A percentile compares a stretch with the other conserved stretches of the same genome.
These are phyloP conservation scores for Croton setiger DNA, from an alignment of 441 rosid genomes.

Conservation along the genomic window DNA sequence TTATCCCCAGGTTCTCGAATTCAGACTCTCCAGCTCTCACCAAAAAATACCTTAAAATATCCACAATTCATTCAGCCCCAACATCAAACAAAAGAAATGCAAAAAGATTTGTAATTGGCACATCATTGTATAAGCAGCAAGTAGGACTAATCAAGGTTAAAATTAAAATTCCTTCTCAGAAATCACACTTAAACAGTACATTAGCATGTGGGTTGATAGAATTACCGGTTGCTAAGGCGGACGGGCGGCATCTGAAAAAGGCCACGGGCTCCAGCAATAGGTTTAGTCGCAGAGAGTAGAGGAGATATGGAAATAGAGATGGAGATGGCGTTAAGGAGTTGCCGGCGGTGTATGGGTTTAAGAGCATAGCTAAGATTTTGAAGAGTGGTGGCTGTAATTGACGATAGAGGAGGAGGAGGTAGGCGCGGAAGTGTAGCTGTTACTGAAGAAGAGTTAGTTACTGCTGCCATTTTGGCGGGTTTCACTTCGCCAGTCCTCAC, in stretches of 20 bases:
- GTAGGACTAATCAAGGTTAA: neutral
- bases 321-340: slow-evolving; percentile 43
- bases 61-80: slow-evolving; percentile 15
- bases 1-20: slow-evolving; percentile 69
- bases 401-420: slow-evolving; percentile 20
- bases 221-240: slow-evolving; percentile 57
- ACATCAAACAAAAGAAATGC: slow-evolving; percentile 4
- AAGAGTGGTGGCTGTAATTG: slow-evolving; percentile 8
- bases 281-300: slow-evolving; percentile 16
- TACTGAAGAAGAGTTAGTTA: slow-evolving; percentile 6
- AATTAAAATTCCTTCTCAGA: neutral
- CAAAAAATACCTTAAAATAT: slow-evolving; percentile 55
- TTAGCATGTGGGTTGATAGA: neutral
- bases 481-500: too few species aligned
- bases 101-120: neutral
- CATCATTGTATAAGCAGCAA: too few species aligned
- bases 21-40: slow-evolving; percentile 93
- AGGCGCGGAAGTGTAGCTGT: slow-evolving; percentile 7
- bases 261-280: slow-evolving; percentile 41
- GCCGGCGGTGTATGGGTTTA: slow-evolving; percentile 42
- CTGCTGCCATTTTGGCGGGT: slow-evolving; percentile 37
- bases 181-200: neutral
- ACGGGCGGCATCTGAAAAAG: slow-evolving; percentile 73
- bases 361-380: slow-evolving; percentile 16
- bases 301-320: slow-evolving; percentile 26